These are phyloP conservation scores for Graphilbum sp. DNA, from an alignment of 2,329 filamentous ascomycete species.

Conservation along the genomic window DNA sequence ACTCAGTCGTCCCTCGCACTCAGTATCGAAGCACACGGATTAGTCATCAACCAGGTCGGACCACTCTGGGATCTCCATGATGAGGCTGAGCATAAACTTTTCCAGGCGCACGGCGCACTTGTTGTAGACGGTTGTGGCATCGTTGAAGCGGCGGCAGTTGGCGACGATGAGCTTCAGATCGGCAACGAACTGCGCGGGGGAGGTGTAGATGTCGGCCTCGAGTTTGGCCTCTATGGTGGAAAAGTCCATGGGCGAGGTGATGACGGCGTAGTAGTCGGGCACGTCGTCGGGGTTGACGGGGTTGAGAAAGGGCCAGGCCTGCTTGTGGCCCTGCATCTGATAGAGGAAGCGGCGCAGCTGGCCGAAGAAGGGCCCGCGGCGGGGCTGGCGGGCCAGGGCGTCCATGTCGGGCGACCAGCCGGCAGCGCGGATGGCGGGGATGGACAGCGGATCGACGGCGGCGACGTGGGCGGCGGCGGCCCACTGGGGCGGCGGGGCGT, in stretches of 20 bases:
- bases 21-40: too few species aligned
- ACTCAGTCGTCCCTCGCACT: too few species aligned
- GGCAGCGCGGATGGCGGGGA: constrained; percentile 79
- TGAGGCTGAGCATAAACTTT: constrained; percentile 89
- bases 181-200: constrained; percentile 78
- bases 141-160: constrained; percentile 94
- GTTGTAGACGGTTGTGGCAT: constrained; percentile 83
- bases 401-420: constrained; percentile 99
- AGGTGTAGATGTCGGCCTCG: constrained; percentile 80
- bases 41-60: constrained; percentile 39
- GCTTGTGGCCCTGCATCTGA: constrained; percentile 84
- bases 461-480: constrained; percentile 23
- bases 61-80: constrained; percentile 88
- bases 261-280: constrained; percentile 94
- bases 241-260: constrained; percentile 94
- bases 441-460: constrained; percentile 65
- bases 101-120: constrained; percentile 89
- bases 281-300: constrained; percentile 94
- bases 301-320: constrained; percentile 85
- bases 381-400: constrained; percentile 81
- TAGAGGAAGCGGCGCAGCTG: constrained; percentile 84
- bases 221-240: constrained; percentile 92
- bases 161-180: constrained; percentile 84
- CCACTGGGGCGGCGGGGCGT: neutral
- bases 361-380: constrained; percentile 92